Conservation (phyloP, 2,329 filamentous ascomycete genomes). For the Xylaria sp. region DNA sequence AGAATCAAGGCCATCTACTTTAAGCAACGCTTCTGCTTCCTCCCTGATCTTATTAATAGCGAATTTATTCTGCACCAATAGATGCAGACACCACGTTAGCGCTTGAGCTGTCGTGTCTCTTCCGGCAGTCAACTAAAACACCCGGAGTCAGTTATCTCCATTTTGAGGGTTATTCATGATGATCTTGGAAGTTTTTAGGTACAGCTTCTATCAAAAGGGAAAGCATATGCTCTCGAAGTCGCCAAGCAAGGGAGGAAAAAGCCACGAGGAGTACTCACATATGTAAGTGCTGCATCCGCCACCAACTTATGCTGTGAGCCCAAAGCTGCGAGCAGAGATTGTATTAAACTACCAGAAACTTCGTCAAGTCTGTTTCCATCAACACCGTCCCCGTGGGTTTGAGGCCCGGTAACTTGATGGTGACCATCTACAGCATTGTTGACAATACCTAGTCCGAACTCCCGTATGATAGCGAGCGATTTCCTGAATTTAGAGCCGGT, state of each 20-base stretch:
- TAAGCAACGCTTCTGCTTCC: conserved; percentile 53
- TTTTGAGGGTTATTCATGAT: too few species aligned
- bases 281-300: conserved; percentile 73
- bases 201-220: too few species aligned
- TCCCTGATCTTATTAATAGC: conserved; percentile 55
- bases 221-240: too few species aligned
- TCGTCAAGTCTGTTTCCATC: conserved; percentile 18
- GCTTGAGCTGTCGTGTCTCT: conserved; percentile 74
- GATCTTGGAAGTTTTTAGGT: too few species aligned
- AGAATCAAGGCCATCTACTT: conserved; percentile 17
- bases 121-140: conserved; percentile 63
- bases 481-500: conserved; percentile 60
- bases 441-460: conserved; percentile 69
- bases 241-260: too few species aligned
- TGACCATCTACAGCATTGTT: conserved; percentile 55
- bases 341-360: conserved; percentile 62
- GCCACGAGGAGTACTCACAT: conserved; percentile 43
- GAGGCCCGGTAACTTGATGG: conserved; percentile 1
- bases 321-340: conserved; percentile 68
- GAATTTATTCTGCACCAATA: conserved; percentile 64
- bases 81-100: conserved; percentile 72
- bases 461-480: conserved; percentile 62
- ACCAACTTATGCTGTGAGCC: conserved; percentile 63
- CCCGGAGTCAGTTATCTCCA: too few species aligned
- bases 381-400: conserved; percentile 21